These are phyloP conservation scores for Annona cherimola DNA, from an alignment of 164 flowering plant genomes.

Conservation along the genomic window DNA sequence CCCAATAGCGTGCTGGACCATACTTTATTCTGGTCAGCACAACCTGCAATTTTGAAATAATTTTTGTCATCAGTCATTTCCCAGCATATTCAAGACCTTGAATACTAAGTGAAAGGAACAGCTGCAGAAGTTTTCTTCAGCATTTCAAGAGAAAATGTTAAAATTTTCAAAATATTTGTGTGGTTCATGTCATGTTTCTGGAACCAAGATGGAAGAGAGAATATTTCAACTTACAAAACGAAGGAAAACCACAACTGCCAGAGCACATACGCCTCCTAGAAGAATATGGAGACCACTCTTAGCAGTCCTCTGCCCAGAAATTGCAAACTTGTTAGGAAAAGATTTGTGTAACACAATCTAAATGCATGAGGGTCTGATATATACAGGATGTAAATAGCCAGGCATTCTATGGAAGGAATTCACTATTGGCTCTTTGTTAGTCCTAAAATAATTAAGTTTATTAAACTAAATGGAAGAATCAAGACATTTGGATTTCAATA, in stretches of 20 bases:
- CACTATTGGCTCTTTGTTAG: too few relatives aligned
- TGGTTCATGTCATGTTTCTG: background rate
- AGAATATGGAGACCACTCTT: constrained; percentile 92
- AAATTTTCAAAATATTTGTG: background rate
- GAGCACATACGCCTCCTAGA: constrained; percentile 87
- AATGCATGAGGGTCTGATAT: background rate
- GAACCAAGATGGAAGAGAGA: background rate
- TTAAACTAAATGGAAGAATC: too few relatives aligned
- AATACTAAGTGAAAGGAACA: background rate
- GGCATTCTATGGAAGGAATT: background rate
- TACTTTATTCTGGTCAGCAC: constrained; percentile 91
- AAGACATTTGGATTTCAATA: too few relatives aligned
- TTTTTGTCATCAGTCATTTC: background rate
- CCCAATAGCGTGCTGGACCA: constrained; percentile 99
- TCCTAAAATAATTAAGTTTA: too few relatives aligned
- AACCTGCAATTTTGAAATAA: constrained; percentile 46
- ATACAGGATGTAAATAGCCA: background rate
- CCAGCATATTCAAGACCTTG: background rate
- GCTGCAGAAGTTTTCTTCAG: background rate
- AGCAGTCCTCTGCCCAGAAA: constrained; percentile 72
- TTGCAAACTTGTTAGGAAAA: constrained; percentile 3
- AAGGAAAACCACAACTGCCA: constrained; percentile 83
- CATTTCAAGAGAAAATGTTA: background rate
- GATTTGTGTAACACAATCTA: background rate
- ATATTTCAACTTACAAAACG: constrained; percentile 71